Base-by-base conservation (phyloP, 2,329 filamentous ascomycete species). In the Nothophaeocryptopus gaeumannii region DNA sequence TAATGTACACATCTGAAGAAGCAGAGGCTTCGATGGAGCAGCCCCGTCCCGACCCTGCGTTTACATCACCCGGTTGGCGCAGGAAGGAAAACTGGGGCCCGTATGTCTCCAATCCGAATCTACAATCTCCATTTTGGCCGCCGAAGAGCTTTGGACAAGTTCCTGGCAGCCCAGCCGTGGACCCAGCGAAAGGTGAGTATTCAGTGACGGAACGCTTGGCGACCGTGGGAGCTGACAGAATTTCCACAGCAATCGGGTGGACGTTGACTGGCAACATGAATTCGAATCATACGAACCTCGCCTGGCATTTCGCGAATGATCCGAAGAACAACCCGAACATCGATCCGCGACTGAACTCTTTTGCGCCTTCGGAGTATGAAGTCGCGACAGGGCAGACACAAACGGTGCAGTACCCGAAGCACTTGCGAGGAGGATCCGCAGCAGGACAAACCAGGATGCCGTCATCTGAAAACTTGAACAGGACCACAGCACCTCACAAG, bases 211-310 rank as follows among this genome's bases (percentile, higher is more conserved):
- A 26, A 7, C 3, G 7, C 7, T 4, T 7, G 4, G 20, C 20
- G 7, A 26, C 20, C 20, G 7, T 26, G 3, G 13, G 5, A 10
- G 3, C n/a, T 5, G 13, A 35, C n/a, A 13, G 8, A 12, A 3
- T 30, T 29, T 20, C 10, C 38, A 39, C 13, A 46, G 50, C 47
- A 78, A 88, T 95, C 51, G 89, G 88, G 1, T 95, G 88, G 86
- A 90, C 88, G 7, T 72, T 95, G n/a, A 89, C 89, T 0, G 89
- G 89, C 11, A 92, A 86, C 1, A 90, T 88, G 47, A 89, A 95
- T 63, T 93, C 88, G 3, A 86, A 88, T 1, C 90, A 84, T 55
- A 89, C 89, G 0, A 93, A 88, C 63, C 73, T 95, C 4, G 91
- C 89, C 1, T 79, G 92, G 48, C 81, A 95, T 64, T 95, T 89